Conservation (phyloP, 495 filamentous ascomycete genomes). For the Hypoxylon rickii region DNA sequence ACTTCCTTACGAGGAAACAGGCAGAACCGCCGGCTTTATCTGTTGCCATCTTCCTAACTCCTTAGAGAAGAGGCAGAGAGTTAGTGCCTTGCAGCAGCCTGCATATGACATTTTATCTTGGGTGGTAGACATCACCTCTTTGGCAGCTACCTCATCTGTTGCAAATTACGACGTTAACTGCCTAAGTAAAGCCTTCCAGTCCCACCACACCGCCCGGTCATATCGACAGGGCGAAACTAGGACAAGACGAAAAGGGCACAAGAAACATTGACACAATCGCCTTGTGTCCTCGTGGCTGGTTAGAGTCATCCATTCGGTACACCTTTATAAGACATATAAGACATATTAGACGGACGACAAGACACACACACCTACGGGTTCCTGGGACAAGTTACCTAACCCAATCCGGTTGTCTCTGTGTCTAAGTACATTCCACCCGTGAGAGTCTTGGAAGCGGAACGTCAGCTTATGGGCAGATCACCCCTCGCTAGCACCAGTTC, state of each 20-base stretch:
- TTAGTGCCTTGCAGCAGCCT: slow-evolving; percentile 31
- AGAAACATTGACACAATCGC: slow-evolving; percentile 15
- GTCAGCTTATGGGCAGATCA: slow-evolving; percentile 27
- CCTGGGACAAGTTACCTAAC: slow-evolving; percentile 25
- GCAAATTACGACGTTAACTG: slow-evolving; percentile 16
- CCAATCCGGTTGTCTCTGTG: slow-evolving; percentile 22
- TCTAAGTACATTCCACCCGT: slow-evolving; percentile 21
- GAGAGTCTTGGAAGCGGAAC: slow-evolving; percentile 6
- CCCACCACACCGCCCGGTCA: slow-evolving; percentile 5
- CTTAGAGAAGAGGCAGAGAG: slow-evolving; percentile 11
- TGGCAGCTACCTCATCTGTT: slow-evolving; percentile 7
- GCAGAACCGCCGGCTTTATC: slow-evolving; percentile 9
- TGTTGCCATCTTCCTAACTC: slow-evolving; percentile 3
- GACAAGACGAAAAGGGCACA: slow-evolving; percentile 5
- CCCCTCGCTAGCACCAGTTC: slow-evolving; percentile 11
- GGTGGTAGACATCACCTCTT: slow-evolving; percentile 9
- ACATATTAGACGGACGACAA: slow-evolving; percentile 8
- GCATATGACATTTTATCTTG: slow-evolving; percentile 31
- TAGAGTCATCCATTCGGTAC: slow-evolving; percentile 25
- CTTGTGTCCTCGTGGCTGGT: slow-evolving; percentile 25
- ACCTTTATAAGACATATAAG: slow-evolving; percentile 1
- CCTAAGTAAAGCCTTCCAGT: slow-evolving; percentile 7
- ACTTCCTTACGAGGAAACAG: slow-evolving; percentile 8
- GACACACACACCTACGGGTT: slow-evolving; percentile 27
- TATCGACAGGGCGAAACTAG: slow-evolving; percentile 23